Conservation (phyloP, 371 early-diverging fungal genomes). For the Parasitella parasitica region DNA sequence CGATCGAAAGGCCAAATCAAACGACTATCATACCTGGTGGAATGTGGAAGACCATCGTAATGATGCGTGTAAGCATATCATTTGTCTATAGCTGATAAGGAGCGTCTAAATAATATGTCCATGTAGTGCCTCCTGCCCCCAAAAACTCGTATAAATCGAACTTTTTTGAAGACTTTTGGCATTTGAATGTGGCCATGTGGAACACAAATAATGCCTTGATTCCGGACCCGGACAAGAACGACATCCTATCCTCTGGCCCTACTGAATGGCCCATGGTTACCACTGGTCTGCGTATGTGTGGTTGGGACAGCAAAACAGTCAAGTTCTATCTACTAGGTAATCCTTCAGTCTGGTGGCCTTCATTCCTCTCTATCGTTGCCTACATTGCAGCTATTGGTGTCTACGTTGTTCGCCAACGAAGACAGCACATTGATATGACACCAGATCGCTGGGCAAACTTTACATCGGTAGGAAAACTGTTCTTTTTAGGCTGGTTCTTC, state of each 20-base stretch:
- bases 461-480: constrained; percentile 67
- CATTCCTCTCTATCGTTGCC: constrained; percentile 61
- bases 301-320: constrained; percentile 86
- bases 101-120: background rate
- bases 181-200: constrained; percentile 97
- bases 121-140: constrained; percentile 57
- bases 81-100: background rate
- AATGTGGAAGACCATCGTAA: constrained; percentile 93
- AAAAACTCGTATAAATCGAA: constrained; percentile 64
- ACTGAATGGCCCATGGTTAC: constrained; percentile 93
- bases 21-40: constrained; percentile 78
- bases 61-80: constrained; percentile 37
- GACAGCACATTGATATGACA: constrained; percentile 64
- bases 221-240: constrained; percentile 95
- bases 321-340: constrained; percentile 98
- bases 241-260: constrained; percentile 86
- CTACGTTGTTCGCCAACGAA: constrained; percentile 64
- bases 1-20: constrained; percentile 60
- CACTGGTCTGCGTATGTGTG: constrained; percentile 95
- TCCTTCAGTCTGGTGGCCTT: constrained; percentile 94
- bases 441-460: constrained; percentile 64
- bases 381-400: constrained; percentile 36
- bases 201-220: constrained; percentile 96
- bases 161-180: constrained; percentile 87
- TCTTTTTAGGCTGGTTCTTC: constrained; percentile 89